These are phyloP conservation scores for Wickerhamiella shivajii DNA, from an alignment of 805 yeast genomes.

Conservation along the genomic window DNA sequence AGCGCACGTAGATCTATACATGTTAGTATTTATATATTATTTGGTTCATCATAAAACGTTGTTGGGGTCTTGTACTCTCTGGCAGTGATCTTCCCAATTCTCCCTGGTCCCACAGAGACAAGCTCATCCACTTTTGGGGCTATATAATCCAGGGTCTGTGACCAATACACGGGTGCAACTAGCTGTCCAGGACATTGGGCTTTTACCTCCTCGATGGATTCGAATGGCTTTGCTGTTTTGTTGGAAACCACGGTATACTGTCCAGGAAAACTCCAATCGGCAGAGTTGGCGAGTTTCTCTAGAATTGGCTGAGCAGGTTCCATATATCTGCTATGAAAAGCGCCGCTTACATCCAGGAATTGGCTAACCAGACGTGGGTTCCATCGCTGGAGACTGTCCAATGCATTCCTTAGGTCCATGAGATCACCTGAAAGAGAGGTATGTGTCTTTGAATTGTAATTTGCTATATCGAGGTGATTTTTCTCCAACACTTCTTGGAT, in stretches of 20 bases:
- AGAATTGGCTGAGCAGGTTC: constrained; percentile 27
- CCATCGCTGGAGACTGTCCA: constrained; percentile 17
- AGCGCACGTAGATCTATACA: background rate
- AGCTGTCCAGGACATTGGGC: constrained; percentile 18
- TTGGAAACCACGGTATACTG: constrained; percentile 20
- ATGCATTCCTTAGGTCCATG: constrained; percentile 19
- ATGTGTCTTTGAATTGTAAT: constrained; percentile 32
- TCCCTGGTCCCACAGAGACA: constrained; percentile 22
- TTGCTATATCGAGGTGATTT: constrained; percentile 29
- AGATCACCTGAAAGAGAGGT: constrained; percentile 33
- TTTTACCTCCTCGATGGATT: constrained; percentile 19
- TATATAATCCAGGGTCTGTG: constrained; percentile 16
- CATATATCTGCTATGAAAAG: constrained; percentile 35
- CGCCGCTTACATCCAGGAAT: constrained; percentile 32
- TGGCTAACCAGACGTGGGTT: constrained; percentile 20
- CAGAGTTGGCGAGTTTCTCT: constrained; percentile 14
- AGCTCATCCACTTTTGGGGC: constrained; percentile 12
- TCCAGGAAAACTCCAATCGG: constrained; percentile 14
- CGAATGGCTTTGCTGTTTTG: constrained; percentile 22
- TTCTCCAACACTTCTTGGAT: constrained; percentile 7
- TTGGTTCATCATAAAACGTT: constrained; percentile 2
- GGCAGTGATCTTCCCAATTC: constrained; percentile 17
- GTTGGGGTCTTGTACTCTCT: constrained; percentile 4
- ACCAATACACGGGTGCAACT: constrained; percentile 23
- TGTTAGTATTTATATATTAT: background rate